Conservation (phyloP, 495 filamentous ascomycete genomes). For the Saxophila tyrrhenica region DNA sequence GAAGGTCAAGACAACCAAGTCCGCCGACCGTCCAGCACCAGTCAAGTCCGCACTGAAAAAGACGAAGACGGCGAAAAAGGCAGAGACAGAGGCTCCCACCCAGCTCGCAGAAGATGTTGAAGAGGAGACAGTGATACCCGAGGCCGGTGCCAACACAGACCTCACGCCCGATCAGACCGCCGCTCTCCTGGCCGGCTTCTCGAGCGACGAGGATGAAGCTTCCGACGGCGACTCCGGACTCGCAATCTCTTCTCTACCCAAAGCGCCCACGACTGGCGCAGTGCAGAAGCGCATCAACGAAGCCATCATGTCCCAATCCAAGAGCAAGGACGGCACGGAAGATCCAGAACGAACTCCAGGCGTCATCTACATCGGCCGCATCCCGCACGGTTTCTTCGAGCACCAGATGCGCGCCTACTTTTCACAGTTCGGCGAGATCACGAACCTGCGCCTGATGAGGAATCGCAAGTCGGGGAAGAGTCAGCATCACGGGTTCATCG, state of each 20-base stretch:
- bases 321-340: constrained; percentile 11
- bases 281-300: constrained; percentile 48
- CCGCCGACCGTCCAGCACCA: constrained; percentile 13
- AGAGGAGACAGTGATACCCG: background rate
- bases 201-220: constrained; percentile 55
- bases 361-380: constrained; percentile 77
- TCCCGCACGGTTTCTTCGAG: constrained; percentile 95
- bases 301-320: background rate
- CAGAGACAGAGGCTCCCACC: constrained; percentile 13
- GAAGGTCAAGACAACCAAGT: constrained; percentile 16
- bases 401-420: constrained; percentile 91
- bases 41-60: constrained; percentile 22
- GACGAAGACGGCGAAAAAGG: constrained; percentile 11
- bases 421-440: constrained; percentile 83
- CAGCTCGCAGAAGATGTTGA: constrained; percentile 26
- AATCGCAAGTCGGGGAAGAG: constrained; percentile 78
- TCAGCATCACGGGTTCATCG: constrained; percentile 88
- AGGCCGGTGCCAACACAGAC: constrained; percentile 5
- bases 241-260: constrained; percentile 46
- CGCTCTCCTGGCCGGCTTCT: constrained; percentile 64
- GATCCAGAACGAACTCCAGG: constrained; percentile 47
- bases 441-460: constrained; percentile 71
- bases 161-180: constrained; percentile 53
- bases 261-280: constrained; percentile 37
- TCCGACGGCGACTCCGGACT: constrained; percentile 46